Evolutionary conservation across 768 basidiomycete genomes (phyloP), one percentile per base, ranked within the genome.

Genomic region (Termitomyces sp.): DNA sequence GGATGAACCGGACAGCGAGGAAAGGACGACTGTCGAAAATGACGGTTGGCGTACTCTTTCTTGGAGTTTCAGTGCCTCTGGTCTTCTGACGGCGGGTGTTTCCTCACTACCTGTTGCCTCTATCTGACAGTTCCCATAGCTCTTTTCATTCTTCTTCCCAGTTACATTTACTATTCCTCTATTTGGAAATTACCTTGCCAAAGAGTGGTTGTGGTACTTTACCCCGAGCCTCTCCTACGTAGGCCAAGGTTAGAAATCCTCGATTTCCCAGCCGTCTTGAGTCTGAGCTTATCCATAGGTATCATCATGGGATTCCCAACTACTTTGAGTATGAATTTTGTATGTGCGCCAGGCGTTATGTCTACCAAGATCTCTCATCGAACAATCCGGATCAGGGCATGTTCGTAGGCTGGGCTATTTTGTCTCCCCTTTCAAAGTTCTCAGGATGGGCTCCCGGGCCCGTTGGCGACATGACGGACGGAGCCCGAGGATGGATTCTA

Each of bases 231-330:
- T 96, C 23, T 92, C 90, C 0, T 98, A 97, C 66, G 86, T 97
- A 38, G 95, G 95, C 1, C 93, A 96, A 82, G 95, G 92, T 85
- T 50, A 38, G 35, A n/a, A 25, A 10, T 14, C 5, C 10, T 54
- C 11, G 25, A 55, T 53, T 42, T 43, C 47, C 53, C 23, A 11
- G 38, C 50, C 53, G 54, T 23, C 37, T 48, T 53, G 25, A 54
- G 40, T 27, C 32, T 31, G 17, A 19, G 16, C 21, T 35, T 4
- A 37, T 53, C 34, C 54, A 2, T 52, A 88, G 91, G 94, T 5
- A 94, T 98, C 59, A 98, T 98, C 64, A 98, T 98, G 96, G 96
- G 95, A 4, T 92, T 95, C 65, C 90, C 94, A 0, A 96, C 93
- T 0, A 95, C 95, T 0, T 65, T 95, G 35, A 91, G 90, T 68